phyloP scores from a whole-genome alignment of 2,329 filamentous ascomycete genomes.

The Aspergillus bombycis region DNA sequence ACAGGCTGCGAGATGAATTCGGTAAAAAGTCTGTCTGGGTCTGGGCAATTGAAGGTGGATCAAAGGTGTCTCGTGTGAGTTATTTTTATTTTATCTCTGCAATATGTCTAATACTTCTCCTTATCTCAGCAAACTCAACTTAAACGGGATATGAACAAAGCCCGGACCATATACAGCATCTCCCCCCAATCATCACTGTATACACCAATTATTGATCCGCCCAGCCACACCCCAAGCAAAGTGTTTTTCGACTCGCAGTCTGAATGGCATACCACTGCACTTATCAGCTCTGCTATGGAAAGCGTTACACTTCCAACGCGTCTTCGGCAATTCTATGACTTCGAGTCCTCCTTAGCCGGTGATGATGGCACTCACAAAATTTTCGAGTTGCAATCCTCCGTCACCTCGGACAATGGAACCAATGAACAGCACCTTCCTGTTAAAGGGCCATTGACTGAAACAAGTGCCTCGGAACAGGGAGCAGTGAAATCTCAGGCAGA shows the following conservation, averaged over 20 bases:
- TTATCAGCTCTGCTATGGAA: constrained; percentile 77
- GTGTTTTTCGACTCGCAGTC: constrained; percentile 65
- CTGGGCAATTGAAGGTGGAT: constrained; percentile 75
- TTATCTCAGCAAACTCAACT: constrained; percentile 57
- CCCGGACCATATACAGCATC: constrained; percentile 70
- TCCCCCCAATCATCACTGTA: constrained; percentile 74
- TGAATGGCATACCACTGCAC: constrained; percentile 77
- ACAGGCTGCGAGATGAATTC: constrained; percentile 84
- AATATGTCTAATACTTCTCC: neutral
- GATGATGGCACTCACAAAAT: constrained; percentile 75
- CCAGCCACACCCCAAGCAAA: constrained; percentile 58
- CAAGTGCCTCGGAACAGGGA: constrained; percentile 15
- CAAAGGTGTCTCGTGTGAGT: constrained; percentile 58
- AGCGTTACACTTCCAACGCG: constrained; percentile 76
- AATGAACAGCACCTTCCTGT: neutral
- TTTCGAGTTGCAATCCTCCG: constrained; percentile 71
- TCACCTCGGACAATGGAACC: constrained; percentile 41
- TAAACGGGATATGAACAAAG: constrained; percentile 71
- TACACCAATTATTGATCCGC: constrained; percentile 71
- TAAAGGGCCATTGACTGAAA: constrained; percentile 4
- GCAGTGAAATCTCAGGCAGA: constrained; percentile 28
- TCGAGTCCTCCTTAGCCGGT: constrained; percentile 54
- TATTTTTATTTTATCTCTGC: neutral
- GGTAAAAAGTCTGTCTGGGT: constrained; percentile 85
- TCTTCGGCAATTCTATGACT: constrained; percentile 39